Conservation (phyloP, 148 eudicot genomes). For the Chenopodium suecicum region DNA sequence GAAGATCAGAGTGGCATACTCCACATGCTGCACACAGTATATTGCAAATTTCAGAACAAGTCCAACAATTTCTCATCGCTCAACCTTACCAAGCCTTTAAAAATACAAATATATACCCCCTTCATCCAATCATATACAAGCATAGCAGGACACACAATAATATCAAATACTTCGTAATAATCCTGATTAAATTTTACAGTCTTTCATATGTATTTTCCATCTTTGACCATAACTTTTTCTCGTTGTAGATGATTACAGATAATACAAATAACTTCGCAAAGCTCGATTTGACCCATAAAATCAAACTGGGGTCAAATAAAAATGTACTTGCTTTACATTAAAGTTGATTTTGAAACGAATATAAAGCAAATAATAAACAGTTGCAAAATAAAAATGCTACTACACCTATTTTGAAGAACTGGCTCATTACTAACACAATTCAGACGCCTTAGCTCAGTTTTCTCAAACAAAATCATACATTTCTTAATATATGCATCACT, state of each 20-base stretch:
- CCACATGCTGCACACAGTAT: conserved; percentile 80
- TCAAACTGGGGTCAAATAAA: not conserved
- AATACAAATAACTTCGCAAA: not conserved
- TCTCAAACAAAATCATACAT: too few species aligned
- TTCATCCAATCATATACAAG: not conserved
- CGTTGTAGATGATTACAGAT: not conserved
- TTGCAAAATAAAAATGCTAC: too few species aligned
- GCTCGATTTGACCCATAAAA: not conserved
- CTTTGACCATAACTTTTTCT: not conserved
- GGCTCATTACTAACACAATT: too few species aligned
- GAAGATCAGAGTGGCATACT: conserved; percentile 98
- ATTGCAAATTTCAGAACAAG: conserved; percentile 22
- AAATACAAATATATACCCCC: not conserved
- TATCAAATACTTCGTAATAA: not conserved
- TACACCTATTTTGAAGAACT: too few species aligned
- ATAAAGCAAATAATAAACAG: too few species aligned
- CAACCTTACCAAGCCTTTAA: not conserved
- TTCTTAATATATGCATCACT: too few species aligned
- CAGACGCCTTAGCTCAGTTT: too few species aligned
- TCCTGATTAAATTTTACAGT: not conserved
- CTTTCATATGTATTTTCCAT: not conserved
- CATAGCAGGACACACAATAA: not conserved
- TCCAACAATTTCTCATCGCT: not conserved
- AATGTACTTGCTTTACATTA: too few species aligned
- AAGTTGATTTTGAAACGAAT: too few species aligned